Base-by-base conservation (phyloP, 164 flowering plant species). In the Berberis vulgaris region DNA sequence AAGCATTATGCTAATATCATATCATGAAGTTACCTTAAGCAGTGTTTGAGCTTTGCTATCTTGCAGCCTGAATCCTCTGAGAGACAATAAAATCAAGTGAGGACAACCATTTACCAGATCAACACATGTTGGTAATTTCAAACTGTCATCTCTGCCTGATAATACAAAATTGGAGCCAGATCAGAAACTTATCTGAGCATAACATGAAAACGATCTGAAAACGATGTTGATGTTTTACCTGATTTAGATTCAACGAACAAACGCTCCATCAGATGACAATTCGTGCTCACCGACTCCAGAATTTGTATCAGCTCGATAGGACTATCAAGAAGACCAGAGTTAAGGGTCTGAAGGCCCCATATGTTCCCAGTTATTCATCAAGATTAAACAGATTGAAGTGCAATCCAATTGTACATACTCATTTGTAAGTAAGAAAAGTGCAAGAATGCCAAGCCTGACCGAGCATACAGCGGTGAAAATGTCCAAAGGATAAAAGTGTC, bases 91-190 rank as follows among this genome's bases (percentile, higher is more conserved):
- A 71, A 79, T 74, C 65, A 92, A 49, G 70, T 74, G 67, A 39
- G 98, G 96, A 66, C 98, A 92, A 64, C 79, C 81, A 67, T 76
- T 83, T 50, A 87, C 91, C 2, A 89, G 71, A 63, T 84, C 87
- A 76, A 69, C 66, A 69, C 98, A 89, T 62, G 92, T 87, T 63
- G 83, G 79, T 41, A 85, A 64, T 66, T 83, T 89, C 78, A 92
- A 77, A 74, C 86, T 86, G 77, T 89, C 98, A 79, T 92, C 96
- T 72, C 98, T 86, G 56, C 91, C 98, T 89, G 85, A 60, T 52
- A 62, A 69, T 57, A 10, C 49, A 49, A 52, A 45, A 59, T 46
- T 62, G 38, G 7, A 40, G 42, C 12, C 11, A 49, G 57, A 62
- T 1, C 45, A 50, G 1, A 62, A 2, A 52, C 2, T 49, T 7